Conservation (phyloP, 805 yeast species). For the Candida ortonii region DNA sequence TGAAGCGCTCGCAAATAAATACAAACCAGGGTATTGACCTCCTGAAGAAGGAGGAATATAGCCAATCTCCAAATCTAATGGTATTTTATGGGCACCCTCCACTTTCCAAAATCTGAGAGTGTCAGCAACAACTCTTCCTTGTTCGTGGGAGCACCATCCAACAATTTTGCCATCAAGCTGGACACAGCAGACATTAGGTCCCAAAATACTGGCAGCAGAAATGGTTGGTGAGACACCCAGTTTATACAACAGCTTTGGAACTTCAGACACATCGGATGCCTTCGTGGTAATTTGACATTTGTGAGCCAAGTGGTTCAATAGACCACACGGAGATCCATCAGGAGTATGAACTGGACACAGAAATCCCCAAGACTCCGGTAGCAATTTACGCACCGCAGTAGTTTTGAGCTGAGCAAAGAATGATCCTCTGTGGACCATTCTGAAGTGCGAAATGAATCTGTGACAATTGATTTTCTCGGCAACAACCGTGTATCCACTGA, state of each 20-base stretch:
- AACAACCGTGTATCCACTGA: slow-evolving; percentile 95
- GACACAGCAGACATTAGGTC: slow-evolving; percentile 84
- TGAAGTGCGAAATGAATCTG: slow-evolving; percentile 95
- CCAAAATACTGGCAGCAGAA: slow-evolving; percentile 65
- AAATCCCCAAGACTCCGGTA: slow-evolving; percentile 99
- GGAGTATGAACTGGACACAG: slow-evolving; percentile 99
- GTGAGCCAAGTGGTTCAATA: slow-evolving; percentile 93
- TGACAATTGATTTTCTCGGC: slow-evolving; percentile 98
- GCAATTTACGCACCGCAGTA: slow-evolving; percentile 90
- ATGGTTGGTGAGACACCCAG: slow-evolving; percentile 83
- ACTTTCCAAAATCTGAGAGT: slow-evolving; percentile 92
- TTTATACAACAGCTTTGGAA: slow-evolving; percentile 62
- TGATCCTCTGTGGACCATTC: slow-evolving; percentile 99
- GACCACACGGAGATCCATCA: slow-evolving; percentile 99
- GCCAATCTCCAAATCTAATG: slow-evolving; percentile 86
- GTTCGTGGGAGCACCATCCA: slow-evolving; percentile 92
- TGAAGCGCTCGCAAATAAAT: slow-evolving; percentile 84
- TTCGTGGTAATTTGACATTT: slow-evolving; percentile 84
- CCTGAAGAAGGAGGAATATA: slow-evolving; percentile 93
- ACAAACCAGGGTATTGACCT: slow-evolving; percentile 97
- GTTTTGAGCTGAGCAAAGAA: slow-evolving; percentile 98
- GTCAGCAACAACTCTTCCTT: slow-evolving; percentile 82
- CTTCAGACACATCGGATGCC: slow-evolving; percentile 67
- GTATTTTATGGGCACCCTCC: slow-evolving; percentile 72
- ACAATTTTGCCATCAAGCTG: slow-evolving; percentile 89